Evolutionary conservation across 176 grass and related monocot species (phyloP).

Genomic region (Alopecurus myosuroides): DNA sequence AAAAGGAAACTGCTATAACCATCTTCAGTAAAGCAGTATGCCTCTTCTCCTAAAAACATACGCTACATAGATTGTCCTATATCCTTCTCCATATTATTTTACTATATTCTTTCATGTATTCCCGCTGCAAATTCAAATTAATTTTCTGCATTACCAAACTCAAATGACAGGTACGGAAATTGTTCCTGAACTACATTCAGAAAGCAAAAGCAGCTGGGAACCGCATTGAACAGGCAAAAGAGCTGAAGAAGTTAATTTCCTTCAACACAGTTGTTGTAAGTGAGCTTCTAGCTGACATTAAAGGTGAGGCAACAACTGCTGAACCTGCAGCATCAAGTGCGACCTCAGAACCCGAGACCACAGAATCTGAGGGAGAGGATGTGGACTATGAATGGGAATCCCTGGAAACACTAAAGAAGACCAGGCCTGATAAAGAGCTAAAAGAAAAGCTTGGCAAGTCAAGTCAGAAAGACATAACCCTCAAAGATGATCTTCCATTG

Average conservation of each 20-base stretch:
- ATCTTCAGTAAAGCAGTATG: constrained; percentile 95
- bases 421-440: constrained; percentile 50
- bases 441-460: constrained; percentile 56
- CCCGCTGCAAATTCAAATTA: background rate
- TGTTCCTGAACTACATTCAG: constrained; percentile 76
- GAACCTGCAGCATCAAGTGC: constrained; percentile 42
- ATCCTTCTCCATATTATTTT: constrained; percentile 12
- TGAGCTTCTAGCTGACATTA: constrained; percentile 80
- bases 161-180: constrained; percentile 61
- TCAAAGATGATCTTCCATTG: constrained; percentile 81
- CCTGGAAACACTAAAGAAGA: constrained; percentile 69
- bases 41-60: constrained; percentile 14
- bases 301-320: constrained; percentile 56
- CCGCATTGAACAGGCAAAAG: constrained; percentile 85
- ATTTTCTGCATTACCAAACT: constrained; percentile 21
- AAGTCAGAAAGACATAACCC: constrained; percentile 88
- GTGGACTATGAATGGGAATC: constrained; percentile 68
- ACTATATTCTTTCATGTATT: background rate
- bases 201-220: constrained; percentile 70
- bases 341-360: constrained; percentile 31
- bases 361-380: constrained; percentile 48
- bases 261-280: constrained; percentile 84
- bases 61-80: background rate
- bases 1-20: constrained; percentile 74
- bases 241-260: constrained; percentile 81